phyloP scores from a whole-genome alignment of 2,329 filamentous ascomycete genomes.

The Xylariaceae sp. region DNA sequence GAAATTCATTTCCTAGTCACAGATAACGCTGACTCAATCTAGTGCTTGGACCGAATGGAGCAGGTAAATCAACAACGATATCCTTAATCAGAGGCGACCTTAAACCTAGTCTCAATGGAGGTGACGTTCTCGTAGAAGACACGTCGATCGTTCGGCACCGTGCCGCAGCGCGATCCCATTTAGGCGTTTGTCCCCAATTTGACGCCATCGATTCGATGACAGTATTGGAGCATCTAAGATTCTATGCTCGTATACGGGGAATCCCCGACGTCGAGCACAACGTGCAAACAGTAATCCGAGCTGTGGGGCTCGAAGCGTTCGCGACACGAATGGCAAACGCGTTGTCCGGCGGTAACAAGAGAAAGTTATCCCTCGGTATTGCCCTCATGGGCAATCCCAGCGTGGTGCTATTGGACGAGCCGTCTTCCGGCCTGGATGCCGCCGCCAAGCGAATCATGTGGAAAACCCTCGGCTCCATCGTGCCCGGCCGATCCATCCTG shows the following conservation, averaged over 20 bases:
- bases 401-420: slow-evolving; percentile 85
- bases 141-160: slow-evolving; percentile 69
- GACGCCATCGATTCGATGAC: slow-evolving; percentile 91
- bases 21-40: background rate
- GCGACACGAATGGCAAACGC: slow-evolving; percentile 69
- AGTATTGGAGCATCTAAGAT: slow-evolving; percentile 76
- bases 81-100: slow-evolving; percentile 86
- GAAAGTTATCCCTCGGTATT: slow-evolving; percentile 86
- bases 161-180: slow-evolving; percentile 65
- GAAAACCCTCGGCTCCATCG: slow-evolving; percentile 71
- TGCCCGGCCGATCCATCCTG: slow-evolving; percentile 73
- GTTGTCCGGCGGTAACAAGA: slow-evolving; percentile 85
- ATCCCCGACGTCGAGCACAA: slow-evolving; percentile 72
- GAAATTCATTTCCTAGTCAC: no score
- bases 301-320: slow-evolving; percentile 73
- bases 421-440: slow-evolving; percentile 82
- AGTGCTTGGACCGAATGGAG: slow-evolving; percentile 82
- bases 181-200: slow-evolving; percentile 90
- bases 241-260: slow-evolving; percentile 82
- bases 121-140: slow-evolving; percentile 76
- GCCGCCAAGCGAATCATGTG: slow-evolving; percentile 92
- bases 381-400: slow-evolving; percentile 89
- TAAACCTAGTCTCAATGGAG: slow-evolving; percentile 63
- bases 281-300: slow-evolving; percentile 70
- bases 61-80: slow-evolving; percentile 87